Percentiles rank a stretch among this genome's conserved stretches.
phyloP scores from a whole-genome alignment of 345 rosid species.

The Pseudoturritis turrita region DNA sequence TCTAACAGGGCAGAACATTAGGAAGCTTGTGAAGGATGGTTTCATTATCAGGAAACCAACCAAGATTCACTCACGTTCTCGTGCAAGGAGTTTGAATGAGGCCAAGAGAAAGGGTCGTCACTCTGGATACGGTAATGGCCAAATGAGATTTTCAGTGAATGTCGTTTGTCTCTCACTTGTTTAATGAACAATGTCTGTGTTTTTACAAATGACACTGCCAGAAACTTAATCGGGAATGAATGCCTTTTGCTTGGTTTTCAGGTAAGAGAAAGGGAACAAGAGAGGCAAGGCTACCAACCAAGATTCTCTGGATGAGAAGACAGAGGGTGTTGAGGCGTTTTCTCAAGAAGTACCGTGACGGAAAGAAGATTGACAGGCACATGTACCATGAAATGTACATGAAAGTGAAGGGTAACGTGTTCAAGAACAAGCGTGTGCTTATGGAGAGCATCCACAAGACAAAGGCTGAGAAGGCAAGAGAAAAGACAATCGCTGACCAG shows the following conservation, averaged over 20 bases:
- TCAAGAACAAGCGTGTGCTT: slow-evolving; percentile 73
- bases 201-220: too few species aligned
- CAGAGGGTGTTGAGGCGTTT: slow-evolving; percentile 66
- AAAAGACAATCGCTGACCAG: slow-evolving; percentile 67
- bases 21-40: slow-evolving; percentile 80
- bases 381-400: slow-evolving; percentile 89
- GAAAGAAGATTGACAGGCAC: slow-evolving; percentile 75
- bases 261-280: slow-evolving; percentile 82
- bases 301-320: slow-evolving; percentile 72
- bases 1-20: slow-evolving; percentile 60
- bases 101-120: slow-evolving; percentile 80
- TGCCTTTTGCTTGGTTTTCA: background rate
- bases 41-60: slow-evolving; percentile 69
- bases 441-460: slow-evolving; percentile 81
- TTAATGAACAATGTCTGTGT: too few species aligned
- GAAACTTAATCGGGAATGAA: too few species aligned
- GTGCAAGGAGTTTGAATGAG: slow-evolving; percentile 66
- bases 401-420: slow-evolving; percentile 75
- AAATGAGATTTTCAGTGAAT: background rate
- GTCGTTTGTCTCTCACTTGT: too few species aligned
- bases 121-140: slow-evolving; percentile 61
- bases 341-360: slow-evolving; percentile 55
- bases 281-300: slow-evolving; percentile 79
- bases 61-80: slow-evolving; percentile 77
- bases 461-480: slow-evolving; percentile 71